Base-by-base conservation (phyloP, 208 protist genomes). In the Zelonia costaricensis region DNA sequence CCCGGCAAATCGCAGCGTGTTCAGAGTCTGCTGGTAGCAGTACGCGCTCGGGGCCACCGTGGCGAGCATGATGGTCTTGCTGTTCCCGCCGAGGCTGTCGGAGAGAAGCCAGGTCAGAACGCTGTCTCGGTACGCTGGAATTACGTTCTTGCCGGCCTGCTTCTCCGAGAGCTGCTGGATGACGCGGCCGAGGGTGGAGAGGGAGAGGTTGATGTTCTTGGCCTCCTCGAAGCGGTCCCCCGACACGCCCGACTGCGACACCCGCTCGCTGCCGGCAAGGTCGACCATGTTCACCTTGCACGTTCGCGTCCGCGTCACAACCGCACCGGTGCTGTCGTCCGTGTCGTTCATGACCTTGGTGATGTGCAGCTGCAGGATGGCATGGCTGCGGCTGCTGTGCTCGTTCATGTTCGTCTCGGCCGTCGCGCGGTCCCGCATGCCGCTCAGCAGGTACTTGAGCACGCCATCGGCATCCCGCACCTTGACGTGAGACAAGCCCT, bases 201-300 rank as follows among this genome's bases (percentile, higher is more conserved):
- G 85, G 12, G 91, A 98, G 18, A 98, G 90, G 78, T 99, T 99
- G 52, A 99, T 99, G 66, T 98, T 93, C 20, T 75, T 84, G 16
- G 96, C 96, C 71, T 99, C 97, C 58, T 97, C 90, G 25, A 98
- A 84, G 31, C 91, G 91, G 15, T 95, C 64, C 0, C 97, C 98
- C 8, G 87, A 84, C 0, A 81, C 84, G n/a, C 97, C 98, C 22
- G 92, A 90, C 49, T 90, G 76, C 33, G 86, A 62, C 1, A 89
- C 79, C n/a, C 97, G 88, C 82, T 99, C 98, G 45, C 88, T 97
- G 25, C 98, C 98, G 7, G 98, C 98, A 4, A 99, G 83, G 80
- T 99, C 98, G 12, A 99, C 98, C 53, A 99, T 75, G 58, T 95
- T 99, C 23, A 97, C 74, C 28, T 87, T 91, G 44, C 71, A 80